A percentile compares a stretch with the other conserved stretches of the same genome.
Evolutionary conservation across 441 rosid genomes (phyloP).

Genomic region (Eruca vesicaria): DNA sequence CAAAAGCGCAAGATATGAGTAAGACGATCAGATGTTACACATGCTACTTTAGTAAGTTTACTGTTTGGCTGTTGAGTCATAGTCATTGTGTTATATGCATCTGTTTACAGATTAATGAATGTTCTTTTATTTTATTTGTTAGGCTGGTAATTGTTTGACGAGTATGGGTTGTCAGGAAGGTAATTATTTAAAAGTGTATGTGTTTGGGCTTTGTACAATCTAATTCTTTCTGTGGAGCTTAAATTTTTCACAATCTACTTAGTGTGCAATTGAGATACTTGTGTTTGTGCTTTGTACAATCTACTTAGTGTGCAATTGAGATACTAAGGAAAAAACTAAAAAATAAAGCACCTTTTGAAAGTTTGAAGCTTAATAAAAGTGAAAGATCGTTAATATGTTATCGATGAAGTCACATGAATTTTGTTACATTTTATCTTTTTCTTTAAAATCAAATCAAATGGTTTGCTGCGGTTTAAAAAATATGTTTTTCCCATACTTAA

Average conservation of each 20-base stretch:
- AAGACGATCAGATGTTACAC: too few relatives aligned
- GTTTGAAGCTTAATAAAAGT: too few relatives aligned
- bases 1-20: too few relatives aligned
- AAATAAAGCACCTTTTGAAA: not conserved
- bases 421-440: not conserved
- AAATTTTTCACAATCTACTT: not conserved
- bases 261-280: too few relatives aligned
- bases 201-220: not conserved
- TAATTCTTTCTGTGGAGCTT: not conserved
- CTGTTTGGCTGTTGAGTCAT: not conserved
- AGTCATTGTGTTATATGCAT: not conserved
- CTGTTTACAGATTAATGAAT: too few relatives aligned
- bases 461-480: not conserved
- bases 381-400: not conserved
- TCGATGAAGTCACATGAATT: not conserved
- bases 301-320: too few relatives aligned
- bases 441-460: not conserved
- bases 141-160: too few relatives aligned
- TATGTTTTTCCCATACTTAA: not conserved
- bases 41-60: not conserved
- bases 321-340: too few relatives aligned
- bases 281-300: too few relatives aligned
- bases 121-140: too few relatives aligned
- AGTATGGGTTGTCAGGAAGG: too few relatives aligned
- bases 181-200: too few relatives aligned